Base-by-base conservation (phyloP, 768 basidiomycete genomes). In the Psilocybe cubensis region DNA sequence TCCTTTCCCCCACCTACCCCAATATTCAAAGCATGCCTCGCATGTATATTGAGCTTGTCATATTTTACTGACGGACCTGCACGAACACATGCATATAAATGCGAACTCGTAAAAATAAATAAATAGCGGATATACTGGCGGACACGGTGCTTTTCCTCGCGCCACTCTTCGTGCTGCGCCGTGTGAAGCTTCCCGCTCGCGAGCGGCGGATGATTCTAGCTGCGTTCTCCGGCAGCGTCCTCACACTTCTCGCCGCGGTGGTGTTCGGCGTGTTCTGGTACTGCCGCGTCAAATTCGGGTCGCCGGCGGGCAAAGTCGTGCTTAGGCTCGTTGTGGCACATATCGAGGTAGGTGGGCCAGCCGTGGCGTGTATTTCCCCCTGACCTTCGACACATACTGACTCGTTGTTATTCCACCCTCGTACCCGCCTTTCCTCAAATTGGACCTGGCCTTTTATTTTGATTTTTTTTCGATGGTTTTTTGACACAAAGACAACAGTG, bases 91-190 rank as follows among this genome's bases (percentile, higher is more conserved):
- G n/a, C n/a, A n/a, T n/a, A n/a, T n/a, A n/a, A n/a, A n/a, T n/a
- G n/a, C n/a, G n/a, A n/a, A n/a, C n/a, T n/a, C n/a, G n/a, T n/a
- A n/a, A n/a, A n/a, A n/a, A n/a, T n/a, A n/a, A 25, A 25, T 1
- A 10, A 7, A 11, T 11, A 56, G 54, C 38, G 10, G 54, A 56
- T 35, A 27, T 56, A 14, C 8, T 49, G 25, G 54, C 45, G 25
- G 54, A 56, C 24, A 12, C 27, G 8, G 12, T 56, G 20, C 54
- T 56, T 10, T 27, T 49, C 21, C 10, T 56, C 9, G 11, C 49
- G 27, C 40, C 56, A 23, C 1, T 24, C 38, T 31, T 61, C 33
- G 46, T 58, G 54, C 56, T 61, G 31, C 20, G 41, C 18, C 23
- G 24, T 17, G 21, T 43, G 27, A 24, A 33, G n/a, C 20, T 46